phyloP scores from a whole-genome alignment of 2,329 filamentous ascomycete species.

The Colletotrichum liaoningense region DNA sequence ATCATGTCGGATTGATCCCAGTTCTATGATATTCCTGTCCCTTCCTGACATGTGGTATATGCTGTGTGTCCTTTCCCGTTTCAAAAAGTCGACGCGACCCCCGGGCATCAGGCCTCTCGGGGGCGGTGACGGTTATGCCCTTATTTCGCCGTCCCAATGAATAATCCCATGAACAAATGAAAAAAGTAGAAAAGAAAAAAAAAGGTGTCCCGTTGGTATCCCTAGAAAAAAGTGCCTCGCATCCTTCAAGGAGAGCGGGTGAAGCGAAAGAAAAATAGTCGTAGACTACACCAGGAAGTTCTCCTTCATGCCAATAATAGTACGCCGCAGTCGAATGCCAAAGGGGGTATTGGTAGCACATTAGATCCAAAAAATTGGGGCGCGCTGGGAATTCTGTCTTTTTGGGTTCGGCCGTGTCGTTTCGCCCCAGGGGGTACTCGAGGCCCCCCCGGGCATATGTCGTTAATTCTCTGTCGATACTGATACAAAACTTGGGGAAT shows the following conservation, averaged over 20 bases:
- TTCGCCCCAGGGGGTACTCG: constrained; percentile 24
- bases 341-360: constrained; percentile 35
- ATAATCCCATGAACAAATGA: constrained; percentile 16
- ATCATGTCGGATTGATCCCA: constrained; percentile 36
- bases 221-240: constrained; percentile 22
- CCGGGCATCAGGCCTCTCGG: constrained; percentile 31
- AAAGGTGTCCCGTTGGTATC: constrained; percentile 9
- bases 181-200: constrained; percentile 5
- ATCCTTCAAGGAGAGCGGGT: constrained; percentile 35
- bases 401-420: constrained; percentile 36
- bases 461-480: constrained; percentile 32
- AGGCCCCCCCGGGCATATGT: constrained; percentile 24
- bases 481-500: constrained; percentile 32
- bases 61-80: constrained; percentile 29
- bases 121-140: constrained; percentile 31
- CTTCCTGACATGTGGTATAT: constrained; percentile 35
- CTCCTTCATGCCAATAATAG: constrained; percentile 32
- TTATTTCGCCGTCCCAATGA: constrained; percentile 34
- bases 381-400: constrained; percentile 34
- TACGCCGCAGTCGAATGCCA: constrained; percentile 37
- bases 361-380: constrained; percentile 33
- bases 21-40: constrained; percentile 33
- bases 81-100: constrained; percentile 21
- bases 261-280: constrained; percentile 34
- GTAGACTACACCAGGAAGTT: constrained; percentile 36